Conservation (phyloP, 2,329 filamentous ascomycete genomes). For the Ophiobolus disseminans region DNA sequence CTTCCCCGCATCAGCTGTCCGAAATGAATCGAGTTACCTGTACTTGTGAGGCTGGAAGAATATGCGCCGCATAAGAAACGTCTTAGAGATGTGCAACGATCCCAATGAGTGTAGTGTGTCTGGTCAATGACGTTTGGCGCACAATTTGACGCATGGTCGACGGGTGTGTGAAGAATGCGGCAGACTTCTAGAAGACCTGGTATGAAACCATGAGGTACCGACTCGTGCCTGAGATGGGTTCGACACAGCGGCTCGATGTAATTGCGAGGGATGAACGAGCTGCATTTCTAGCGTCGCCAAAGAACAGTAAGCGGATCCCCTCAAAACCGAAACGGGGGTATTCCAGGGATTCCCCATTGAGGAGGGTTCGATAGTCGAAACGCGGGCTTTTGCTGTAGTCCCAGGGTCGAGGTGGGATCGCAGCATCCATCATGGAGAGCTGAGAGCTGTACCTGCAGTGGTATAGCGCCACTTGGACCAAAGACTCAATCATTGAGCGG, state of each 20-base stretch:
- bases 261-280: constrained; percentile 24
- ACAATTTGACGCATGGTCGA: constrained; percentile 28
- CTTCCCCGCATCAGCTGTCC: constrained; percentile 20
- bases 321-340: constrained; percentile 30
- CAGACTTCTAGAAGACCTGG: constrained; percentile 39
- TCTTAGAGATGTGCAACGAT: constrained; percentile 16
- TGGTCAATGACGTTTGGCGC: constrained; percentile 29
- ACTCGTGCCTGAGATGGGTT: constrained; percentile 24
- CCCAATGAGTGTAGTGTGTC: constrained; percentile 22
- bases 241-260: background rate
- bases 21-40: constrained; percentile 13
- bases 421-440: constrained; percentile 2
- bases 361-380: constrained; percentile 14
- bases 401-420: constrained; percentile 3
- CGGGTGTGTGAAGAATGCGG: constrained; percentile 16
- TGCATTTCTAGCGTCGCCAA: constrained; percentile 32
- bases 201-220: constrained; percentile 38
- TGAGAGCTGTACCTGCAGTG: constrained; percentile 11
- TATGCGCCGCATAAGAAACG: constrained; percentile 16
- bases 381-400: constrained; percentile 9
- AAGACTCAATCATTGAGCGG: background rate
- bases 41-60: constrained; percentile 7
- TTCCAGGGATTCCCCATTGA: constrained; percentile 20
- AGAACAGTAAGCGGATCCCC: constrained; percentile 12
- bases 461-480: background rate